Evolutionary conservation across 257 asterid genomes (phyloP).

Genomic region (Rauvolfia tetraphylla): DNA sequence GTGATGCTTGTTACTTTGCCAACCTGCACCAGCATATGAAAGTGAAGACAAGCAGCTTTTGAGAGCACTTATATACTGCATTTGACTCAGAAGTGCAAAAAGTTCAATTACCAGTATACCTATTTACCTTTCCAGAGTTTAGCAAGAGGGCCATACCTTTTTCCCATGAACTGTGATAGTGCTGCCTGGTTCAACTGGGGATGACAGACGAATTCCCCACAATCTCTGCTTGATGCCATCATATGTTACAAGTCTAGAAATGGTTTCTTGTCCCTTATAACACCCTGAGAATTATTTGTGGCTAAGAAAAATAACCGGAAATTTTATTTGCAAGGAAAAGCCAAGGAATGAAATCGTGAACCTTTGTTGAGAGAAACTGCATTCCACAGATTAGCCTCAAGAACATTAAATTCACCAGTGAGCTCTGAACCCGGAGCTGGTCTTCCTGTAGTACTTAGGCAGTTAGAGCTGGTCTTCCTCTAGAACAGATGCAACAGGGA

Average conservation of each 20-base stretch:
- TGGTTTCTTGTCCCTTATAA: conserved; percentile 97
- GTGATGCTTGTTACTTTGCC: conserved; percentile 87
- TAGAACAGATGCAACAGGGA: not conserved
- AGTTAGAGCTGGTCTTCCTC: conserved; percentile 9
- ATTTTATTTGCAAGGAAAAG: conserved; percentile 9
- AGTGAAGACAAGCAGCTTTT: not conserved
- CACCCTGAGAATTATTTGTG: conserved; percentile 56
- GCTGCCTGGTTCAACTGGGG: conserved; percentile 75
- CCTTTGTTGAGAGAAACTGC: conserved; percentile 91
- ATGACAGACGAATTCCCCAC: conserved; percentile 78
- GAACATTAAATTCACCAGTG: conserved; percentile 80
- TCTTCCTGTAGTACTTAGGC: conserved; percentile 47
- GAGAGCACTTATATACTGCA: conserved; percentile 14
- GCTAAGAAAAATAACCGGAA: conserved; percentile 2
- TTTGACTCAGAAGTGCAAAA: not conserved
- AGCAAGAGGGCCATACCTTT: conserved; percentile 42
- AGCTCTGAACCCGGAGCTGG: conserved; percentile 95
- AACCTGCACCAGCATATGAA: conserved; percentile 45
- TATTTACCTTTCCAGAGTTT: not conserved
- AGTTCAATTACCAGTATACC: not conserved
- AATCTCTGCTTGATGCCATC: conserved; percentile 87
- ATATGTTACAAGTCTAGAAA: conserved; percentile 87
- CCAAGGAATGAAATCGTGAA: conserved; percentile 13
- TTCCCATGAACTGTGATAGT: conserved; percentile 63
- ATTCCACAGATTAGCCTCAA: conserved; percentile 94